phyloP scores from a whole-genome alignment of 441 rosid genomes.

The Erodium texanum region DNA sequence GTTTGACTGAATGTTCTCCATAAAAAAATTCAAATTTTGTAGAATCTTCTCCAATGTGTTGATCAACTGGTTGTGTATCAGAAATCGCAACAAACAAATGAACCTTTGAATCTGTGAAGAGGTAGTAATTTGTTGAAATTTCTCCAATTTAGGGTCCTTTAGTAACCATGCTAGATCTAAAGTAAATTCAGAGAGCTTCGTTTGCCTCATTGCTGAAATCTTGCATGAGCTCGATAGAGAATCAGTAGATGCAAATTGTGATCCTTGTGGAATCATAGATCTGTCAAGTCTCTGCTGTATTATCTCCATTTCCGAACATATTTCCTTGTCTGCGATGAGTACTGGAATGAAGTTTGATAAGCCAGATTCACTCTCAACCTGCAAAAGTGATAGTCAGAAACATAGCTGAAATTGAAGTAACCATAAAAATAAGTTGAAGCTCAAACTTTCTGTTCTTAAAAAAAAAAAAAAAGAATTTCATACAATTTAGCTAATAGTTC shows the following conservation, averaged over 20 bases:
- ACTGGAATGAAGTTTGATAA: constrained; percentile 85
- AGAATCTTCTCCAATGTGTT: constrained; percentile 48
- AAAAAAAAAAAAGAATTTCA: background rate
- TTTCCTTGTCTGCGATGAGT: constrained; percentile 56
- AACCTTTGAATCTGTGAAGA: constrained; percentile 64
- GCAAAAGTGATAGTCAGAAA: constrained; percentile 19
- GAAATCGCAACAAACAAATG: constrained; percentile 45
- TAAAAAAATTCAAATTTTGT: constrained; percentile 40
- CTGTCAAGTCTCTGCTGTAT: constrained; percentile 50
- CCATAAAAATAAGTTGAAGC: background rate
- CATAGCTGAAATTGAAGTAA: background rate
- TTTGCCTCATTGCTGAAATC: constrained; percentile 35
- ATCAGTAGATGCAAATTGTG: constrained; percentile 21
- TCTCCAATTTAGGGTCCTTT: constrained; percentile 50
- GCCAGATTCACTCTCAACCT: constrained; percentile 91
- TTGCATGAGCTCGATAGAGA: constrained; percentile 31
- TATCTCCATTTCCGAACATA: constrained; percentile 60
- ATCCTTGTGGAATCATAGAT: constrained; percentile 25
- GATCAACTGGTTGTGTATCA: constrained; percentile 43
- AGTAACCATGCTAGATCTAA: constrained; percentile 84
- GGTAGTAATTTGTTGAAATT: constrained; percentile 28
- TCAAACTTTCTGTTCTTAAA: background rate
- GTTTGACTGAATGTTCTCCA: constrained; percentile 28
- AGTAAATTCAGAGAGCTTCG: constrained; percentile 47
- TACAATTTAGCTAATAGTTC: background rate